phyloP scores from a whole-genome alignment of 257 asterid species.

The Misopates orontium region DNA sequence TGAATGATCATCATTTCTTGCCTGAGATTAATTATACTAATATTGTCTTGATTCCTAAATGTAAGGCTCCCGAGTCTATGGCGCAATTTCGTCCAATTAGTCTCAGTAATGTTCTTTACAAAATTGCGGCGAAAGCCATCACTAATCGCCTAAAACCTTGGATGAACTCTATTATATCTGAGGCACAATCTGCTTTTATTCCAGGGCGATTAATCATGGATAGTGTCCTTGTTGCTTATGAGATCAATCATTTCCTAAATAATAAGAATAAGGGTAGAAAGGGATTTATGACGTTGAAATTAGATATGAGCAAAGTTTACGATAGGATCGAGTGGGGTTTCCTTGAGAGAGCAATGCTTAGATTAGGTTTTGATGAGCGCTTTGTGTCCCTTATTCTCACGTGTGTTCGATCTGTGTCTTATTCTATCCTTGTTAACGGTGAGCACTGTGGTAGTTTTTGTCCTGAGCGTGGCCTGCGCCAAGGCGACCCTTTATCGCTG shows the following conservation, averaged over 20 bases:
- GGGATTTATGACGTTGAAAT: neutral
- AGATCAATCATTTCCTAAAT: neutral
- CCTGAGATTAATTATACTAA: neutral
- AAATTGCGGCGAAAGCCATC: neutral
- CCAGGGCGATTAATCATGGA: neutral
- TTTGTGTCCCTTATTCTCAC: neutral
- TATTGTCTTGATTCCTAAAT: conserved; percentile 4
- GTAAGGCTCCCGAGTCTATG: neutral
- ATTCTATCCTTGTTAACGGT: neutral
- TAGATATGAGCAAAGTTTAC: neutral
- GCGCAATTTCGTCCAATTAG: neutral
- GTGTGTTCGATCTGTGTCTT: neutral
- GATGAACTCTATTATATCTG: neutral
- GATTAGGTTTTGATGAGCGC: neutral
- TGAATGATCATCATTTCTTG: neutral
- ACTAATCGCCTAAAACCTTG: neutral
- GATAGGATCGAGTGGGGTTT: neutral
- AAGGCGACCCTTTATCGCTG: conserved; percentile 12
- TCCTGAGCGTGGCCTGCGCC: neutral
- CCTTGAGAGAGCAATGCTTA: neutral
- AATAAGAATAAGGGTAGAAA: neutral
- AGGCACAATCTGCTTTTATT: neutral
- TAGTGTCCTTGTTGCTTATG: neutral
- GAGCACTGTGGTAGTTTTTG: too few relatives aligned
- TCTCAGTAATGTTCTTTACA: neutral